Conservation (phyloP, 2,329 filamentous ascomycete genomes). For the Cadophora luteo-olivacea region DNA sequence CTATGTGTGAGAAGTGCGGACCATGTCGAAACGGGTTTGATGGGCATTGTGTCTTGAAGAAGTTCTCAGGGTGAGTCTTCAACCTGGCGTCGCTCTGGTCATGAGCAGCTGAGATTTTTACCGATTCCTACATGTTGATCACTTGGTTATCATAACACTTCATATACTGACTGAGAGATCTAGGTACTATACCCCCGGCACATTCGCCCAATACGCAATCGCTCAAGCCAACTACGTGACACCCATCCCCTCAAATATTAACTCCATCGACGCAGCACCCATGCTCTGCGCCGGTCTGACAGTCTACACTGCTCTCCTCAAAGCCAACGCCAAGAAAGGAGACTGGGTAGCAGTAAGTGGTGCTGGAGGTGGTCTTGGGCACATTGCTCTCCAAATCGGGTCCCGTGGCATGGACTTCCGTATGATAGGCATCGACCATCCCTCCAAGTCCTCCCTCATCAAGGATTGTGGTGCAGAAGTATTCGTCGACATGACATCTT, state of each 20-base stretch:
- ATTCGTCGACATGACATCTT: conserved; percentile 65
- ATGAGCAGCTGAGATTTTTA: too few species aligned
- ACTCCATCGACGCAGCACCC: conserved; percentile 65
- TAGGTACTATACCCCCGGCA: conserved; percentile 70
- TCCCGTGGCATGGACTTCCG: conserved; percentile 62
- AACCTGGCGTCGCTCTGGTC: too few species aligned
- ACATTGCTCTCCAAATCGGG: conserved; percentile 64
- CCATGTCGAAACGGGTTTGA: conserved; percentile 26
- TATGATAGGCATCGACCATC: conserved; percentile 69
- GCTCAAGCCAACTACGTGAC: conserved; percentile 70
- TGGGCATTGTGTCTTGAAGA: conserved; percentile 23
- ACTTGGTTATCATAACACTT: too few species aligned
- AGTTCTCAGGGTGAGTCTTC: conserved; percentile 25
- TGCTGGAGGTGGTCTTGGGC: conserved; percentile 66
- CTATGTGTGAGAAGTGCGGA: conserved; percentile 24
- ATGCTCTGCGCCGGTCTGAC: conserved; percentile 73
- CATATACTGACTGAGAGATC: not conserved
- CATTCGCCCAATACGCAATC: conserved; percentile 71
- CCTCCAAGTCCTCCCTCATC: conserved; percentile 61
- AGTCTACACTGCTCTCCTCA: conserved; percentile 65
- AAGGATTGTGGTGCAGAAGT: conserved; percentile 65
- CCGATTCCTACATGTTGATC: too few species aligned
- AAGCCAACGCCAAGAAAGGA: conserved; percentile 54
- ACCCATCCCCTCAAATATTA: conserved; percentile 65
- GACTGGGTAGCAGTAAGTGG: conserved; percentile 58